phyloP scores from a whole-genome alignment of 805 yeast species.

The Debaryomyces hansenii region DNA sequence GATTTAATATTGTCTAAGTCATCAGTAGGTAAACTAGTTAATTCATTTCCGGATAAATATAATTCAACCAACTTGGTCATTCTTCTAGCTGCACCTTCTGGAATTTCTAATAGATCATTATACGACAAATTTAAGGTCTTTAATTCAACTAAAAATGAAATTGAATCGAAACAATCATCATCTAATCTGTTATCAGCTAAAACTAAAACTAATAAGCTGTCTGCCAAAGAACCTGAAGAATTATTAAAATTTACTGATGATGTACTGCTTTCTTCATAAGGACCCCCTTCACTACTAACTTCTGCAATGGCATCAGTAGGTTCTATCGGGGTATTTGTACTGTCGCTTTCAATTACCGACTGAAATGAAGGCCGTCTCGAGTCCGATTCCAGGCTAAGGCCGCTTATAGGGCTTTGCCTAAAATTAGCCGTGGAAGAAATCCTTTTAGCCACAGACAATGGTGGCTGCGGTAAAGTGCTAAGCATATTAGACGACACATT shows the following conservation, averaged over 20 bases:
- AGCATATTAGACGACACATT: slow-evolving; percentile 76
- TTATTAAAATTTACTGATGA: slow-evolving; percentile 5
- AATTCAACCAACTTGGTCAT: slow-evolving; percentile 60
- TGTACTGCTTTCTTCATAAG: slow-evolving; percentile 4
- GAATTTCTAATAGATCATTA: slow-evolving; percentile 81
- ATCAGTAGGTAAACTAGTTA: slow-evolving; percentile 81
- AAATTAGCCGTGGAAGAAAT: slow-evolving; percentile 31
- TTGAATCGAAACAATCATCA: slow-evolving; percentile 71
- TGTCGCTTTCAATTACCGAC: not conserved
- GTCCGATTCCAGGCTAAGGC: not conserved
- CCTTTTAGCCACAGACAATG: slow-evolving; percentile 30
- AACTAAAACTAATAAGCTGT: slow-evolving; percentile 55
- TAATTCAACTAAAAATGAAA: slow-evolving; percentile 60
- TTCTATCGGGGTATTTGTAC: not conserved
- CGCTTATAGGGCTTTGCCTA: slow-evolving; percentile 3
- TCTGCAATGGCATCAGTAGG: not conserved
- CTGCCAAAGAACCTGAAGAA: slow-evolving; percentile 35
- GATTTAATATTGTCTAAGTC: slow-evolving; percentile 65
- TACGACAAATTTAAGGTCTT: slow-evolving; percentile 74
- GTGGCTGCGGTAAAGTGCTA: slow-evolving; percentile 57
- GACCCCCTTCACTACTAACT: slow-evolving; percentile 3
- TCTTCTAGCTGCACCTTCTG: slow-evolving; percentile 65
- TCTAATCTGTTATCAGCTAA: slow-evolving; percentile 81
- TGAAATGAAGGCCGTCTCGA: slow-evolving; percentile 8
- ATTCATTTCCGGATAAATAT: slow-evolving; percentile 79